Evolutionary conservation across 768 basidiomycete species (phyloP), one percentile per base, ranked within the genome.

Genomic region (Dacryopinax primogenitus): DNA sequence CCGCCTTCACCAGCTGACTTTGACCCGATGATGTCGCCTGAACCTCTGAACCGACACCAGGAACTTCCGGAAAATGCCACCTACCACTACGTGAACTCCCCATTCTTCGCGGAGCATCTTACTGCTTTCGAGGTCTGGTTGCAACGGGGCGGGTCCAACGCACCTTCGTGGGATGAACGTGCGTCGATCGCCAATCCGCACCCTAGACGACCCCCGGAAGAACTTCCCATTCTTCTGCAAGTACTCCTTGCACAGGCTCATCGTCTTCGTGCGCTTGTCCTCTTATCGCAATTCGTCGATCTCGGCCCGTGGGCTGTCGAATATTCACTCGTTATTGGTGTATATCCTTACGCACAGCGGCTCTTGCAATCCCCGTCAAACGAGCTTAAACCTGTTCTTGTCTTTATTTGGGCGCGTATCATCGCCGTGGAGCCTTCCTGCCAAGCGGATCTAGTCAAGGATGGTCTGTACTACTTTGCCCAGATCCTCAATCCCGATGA

Each of bases 81-180:
- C 33, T 69, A 35, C 70, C 72, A 18, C 47, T 98, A 97, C 73
- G 75, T 86, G 39, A 87, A 92, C 7, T 96, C 88, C 72, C 83
- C 85, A 63, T 99, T 99, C 77, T 99, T 98, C 76, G 83, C 90
- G 0, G 93, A 98, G 71, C 94, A 97, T 71, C 81, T 99, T 28
- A 94, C 92, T 0, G 96, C 95, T 1, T 98, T 99, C 71, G 92
- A 97, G 72, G 91, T 98, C 30, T 99, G 95, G 96, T 91, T 99
- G 68, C 91, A 91, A 3, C 84, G 94, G 51, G 92, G 94, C 18
- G 92, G 90, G 0, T 90, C 89, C 15, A 58, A 58, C 32, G 51
- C 51, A 30, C 35, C 66, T 28, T 58, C 51, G 32, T 58, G 51
- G 51, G 51, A 58, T 32, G 51, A 58, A 30, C 51, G 51, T 28